phyloP scores from a whole-genome alignment of 2,329 filamentous ascomycete genomes.

The Rhexocercosporidium sp. region DNA sequence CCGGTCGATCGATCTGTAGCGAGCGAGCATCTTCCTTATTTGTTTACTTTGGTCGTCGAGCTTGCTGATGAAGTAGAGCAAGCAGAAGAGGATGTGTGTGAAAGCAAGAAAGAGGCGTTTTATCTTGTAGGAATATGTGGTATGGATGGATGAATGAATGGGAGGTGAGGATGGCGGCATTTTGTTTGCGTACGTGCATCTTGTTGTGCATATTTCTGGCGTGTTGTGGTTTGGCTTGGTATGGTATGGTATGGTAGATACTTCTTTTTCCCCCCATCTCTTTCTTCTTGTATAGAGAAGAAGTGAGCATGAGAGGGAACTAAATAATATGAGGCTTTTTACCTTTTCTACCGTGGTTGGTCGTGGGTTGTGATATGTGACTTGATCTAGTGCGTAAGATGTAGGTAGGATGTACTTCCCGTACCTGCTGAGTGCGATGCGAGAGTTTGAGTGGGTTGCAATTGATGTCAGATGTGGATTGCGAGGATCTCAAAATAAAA shows the following conservation, averaged over 20 bases:
- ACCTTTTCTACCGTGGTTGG: not conserved
- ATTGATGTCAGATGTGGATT: too few species aligned
- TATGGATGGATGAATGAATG: not conserved
- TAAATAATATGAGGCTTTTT: not conserved
- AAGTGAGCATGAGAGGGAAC: not conserved
- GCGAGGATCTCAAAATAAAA: too few species aligned
- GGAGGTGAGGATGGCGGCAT: not conserved
- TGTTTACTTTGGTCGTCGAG: not conserved
- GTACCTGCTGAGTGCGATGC: too few species aligned
- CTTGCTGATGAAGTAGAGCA: not conserved
- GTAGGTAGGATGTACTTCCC: too few species aligned
- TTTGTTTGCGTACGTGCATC: not conserved
- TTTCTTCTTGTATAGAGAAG: not conserved
- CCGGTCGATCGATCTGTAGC: not conserved
- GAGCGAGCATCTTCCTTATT: not conserved
- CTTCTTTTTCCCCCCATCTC: not conserved
- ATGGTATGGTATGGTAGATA: not conserved
- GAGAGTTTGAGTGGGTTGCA: too few species aligned
- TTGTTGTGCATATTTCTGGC: conserved; percentile 7
- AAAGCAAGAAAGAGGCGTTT: conserved; percentile 1
- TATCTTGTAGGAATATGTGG: conserved; percentile 2
- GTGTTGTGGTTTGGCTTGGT: not conserved
- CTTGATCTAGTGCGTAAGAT: too few species aligned
- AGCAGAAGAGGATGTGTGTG: not conserved
- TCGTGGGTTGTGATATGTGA: not conserved